Evolutionary conservation across 495 filamentous ascomycete genomes (phyloP), one percentile per base, ranked within the genome.

Genomic region (Polyplosphaeria fusca): DNA sequence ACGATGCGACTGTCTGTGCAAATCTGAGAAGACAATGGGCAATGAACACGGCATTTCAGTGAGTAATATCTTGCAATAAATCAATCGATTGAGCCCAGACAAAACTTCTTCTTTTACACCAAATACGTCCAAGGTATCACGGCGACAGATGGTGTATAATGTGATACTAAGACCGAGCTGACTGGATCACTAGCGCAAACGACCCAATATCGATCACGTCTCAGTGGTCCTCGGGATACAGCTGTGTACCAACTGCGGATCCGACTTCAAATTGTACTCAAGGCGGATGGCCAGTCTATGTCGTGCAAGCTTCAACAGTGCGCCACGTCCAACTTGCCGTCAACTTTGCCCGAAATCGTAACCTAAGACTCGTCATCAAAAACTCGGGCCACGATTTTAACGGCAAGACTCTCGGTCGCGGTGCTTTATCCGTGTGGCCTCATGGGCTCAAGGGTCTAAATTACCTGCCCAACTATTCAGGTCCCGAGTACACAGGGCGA

Each of bases 351-450:
- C 38, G 55, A n/a, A 60, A 60, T 30, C 14, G 26, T 20, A 56
- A 64, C 35, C 60, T 64, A 5, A 27, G 61, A 5, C 50, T 64
- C 2, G 50, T 50, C 19, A 42, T 64, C 25, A 64, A 60, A 75
- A 77, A 76, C 50, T 76, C 73, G 2, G 77, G 77, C 19, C 76
- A 82, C 53, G 80, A 82, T 63, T 77, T 79, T 50, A 73, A 65
- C 20, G 80, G 76, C 37, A 73, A 79, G 58, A 76, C 75, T 1
- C 71, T 74, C 1, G 75, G 79, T 41, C 67, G 75, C 9, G 72
- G 70, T n/a, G 54, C 68, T 49, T 35, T 80, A 41, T 70, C 68
- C 19, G 61, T 77, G 42, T 79, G 76, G 78, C 79, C 68, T 0
- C 67, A 71, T 35, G 61, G 73, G 35, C 67, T 80, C 40, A 78